These are phyloP conservation scores for Davidsoniella australis DNA, from an alignment of 2,329 filamentous ascomycete genomes.

Conservation along the genomic window DNA sequence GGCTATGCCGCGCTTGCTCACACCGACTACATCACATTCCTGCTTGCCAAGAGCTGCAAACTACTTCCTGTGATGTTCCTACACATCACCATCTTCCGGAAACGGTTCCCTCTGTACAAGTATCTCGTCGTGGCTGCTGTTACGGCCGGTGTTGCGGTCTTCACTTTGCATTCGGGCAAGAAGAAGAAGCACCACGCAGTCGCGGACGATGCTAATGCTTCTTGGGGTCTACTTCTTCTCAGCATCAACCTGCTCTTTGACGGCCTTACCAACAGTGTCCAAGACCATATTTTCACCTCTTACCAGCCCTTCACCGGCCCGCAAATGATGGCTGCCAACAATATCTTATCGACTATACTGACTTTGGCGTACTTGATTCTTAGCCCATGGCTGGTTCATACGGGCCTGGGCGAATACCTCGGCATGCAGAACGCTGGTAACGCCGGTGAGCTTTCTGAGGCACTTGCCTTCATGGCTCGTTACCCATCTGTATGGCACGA, in stretches of 20 bases:
- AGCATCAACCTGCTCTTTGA: slow-evolving; percentile 87
- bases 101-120: slow-evolving; percentile 85
- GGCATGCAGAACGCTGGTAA: slow-evolving; percentile 47
- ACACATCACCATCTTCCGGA: slow-evolving; percentile 80
- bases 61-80: slow-evolving; percentile 96
- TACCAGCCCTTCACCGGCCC: slow-evolving; percentile 74
- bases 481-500: slow-evolving; percentile 75
- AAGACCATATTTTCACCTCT: slow-evolving; percentile 77
- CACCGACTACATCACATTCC: slow-evolving; percentile 96
- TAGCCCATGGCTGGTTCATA: slow-evolving; percentile 63
- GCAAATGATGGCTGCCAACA: slow-evolving; percentile 99
- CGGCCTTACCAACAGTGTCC: slow-evolving; percentile 87
- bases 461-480: slow-evolving; percentile 60
- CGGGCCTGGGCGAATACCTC: slow-evolving; percentile 44
- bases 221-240: slow-evolving; percentile 70
- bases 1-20: slow-evolving; percentile 84
- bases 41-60: slow-evolving; percentile 96
- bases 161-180: slow-evolving; percentile 68
- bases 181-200: slow-evolving; percentile 28
- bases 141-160: slow-evolving; percentile 81
- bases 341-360: slow-evolving; percentile 65
- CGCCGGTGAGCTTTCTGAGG: slow-evolving; percentile 63
- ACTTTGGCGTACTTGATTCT: slow-evolving; percentile 61
- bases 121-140: slow-evolving; percentile 86
- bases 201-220: slow-evolving; percentile 39